Evolutionary conservation across 2,329 filamentous ascomycete species (phyloP), one percentile per base, ranked within the genome.

Genomic region (Diatrype stigma): DNA sequence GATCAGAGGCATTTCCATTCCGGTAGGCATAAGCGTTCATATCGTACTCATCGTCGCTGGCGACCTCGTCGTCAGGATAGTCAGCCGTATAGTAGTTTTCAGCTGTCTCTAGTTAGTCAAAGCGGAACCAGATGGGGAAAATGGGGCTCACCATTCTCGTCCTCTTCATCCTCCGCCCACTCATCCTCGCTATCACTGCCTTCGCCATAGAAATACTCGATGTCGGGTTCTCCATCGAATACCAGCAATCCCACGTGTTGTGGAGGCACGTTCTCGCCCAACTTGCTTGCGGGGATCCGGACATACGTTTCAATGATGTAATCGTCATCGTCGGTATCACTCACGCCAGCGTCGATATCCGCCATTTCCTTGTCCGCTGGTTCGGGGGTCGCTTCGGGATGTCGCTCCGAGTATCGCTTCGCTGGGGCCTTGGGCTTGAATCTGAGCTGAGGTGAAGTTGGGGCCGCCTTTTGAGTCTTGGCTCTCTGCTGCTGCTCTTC

Each of bases 71-170:
- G 55, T 92, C 88, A 0, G 88, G 88, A 59, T 92, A 92, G 65
- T 92, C 88, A 49, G 87, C 85, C 3, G 84, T 83, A 63, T 91
- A 90, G 67, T 90, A 85, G 61, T 90, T 86, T 64, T 92, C 88
- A 34, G 88, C 86, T 85, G 53, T 32, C 8, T 38, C 22, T 5
- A 2, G 47, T 55, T 46, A 55, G 52, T 30, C 14, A 44, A 17
- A 26, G 19, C n/a, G 34, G 37, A 14, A 12, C 37, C 34, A 26
- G 11, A n/a, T 4, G 8, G 19, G 16, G 19, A 19, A 1, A 10
- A 34, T 19, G 16, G 16, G 4, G 14, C 72, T 50, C 70, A 84
- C 82, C 82, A 56, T 86, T 86, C 61, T 86, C 82, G 49, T 86
- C 82, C 47, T 86, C 82, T 5, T 85, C 82, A 42, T 84, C 81